These are phyloP conservation scores for Geosmithia flava DNA, from an alignment of 2,329 filamentous ascomycete genomes.

Conservation along the genomic window DNA sequence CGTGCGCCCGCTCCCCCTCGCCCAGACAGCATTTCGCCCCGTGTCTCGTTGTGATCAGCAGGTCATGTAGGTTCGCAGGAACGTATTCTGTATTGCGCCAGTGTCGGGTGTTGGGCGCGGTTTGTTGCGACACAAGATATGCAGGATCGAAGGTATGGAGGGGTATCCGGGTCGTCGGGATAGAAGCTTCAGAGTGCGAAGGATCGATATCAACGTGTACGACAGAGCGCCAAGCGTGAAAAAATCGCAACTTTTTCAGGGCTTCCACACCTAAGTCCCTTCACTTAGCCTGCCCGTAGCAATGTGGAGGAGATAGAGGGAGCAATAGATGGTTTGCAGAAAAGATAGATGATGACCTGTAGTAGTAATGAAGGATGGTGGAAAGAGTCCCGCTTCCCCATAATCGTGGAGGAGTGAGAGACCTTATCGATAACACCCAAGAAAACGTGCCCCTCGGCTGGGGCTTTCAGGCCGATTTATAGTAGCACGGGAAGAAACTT, in stretches of 20 bases:
- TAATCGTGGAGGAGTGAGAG: neutral
- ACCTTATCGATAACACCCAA: neutral
- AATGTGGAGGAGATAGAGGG: too few relatives aligned
- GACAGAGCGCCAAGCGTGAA: too few relatives aligned
- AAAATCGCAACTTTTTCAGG: too few relatives aligned
- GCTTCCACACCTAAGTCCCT: neutral
- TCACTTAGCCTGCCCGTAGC: too few relatives aligned
- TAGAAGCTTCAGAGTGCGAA: too few relatives aligned
- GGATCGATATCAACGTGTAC: too few relatives aligned
- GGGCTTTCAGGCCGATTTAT: neutral
- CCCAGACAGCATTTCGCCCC: constrained; percentile 31
- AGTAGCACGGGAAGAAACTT: too few relatives aligned
- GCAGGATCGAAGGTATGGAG: neutral
- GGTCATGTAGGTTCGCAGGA: neutral
- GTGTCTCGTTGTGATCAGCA: neutral
- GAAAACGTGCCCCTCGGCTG: neutral
- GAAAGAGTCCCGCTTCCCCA: neutral
- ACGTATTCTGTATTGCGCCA: neutral
- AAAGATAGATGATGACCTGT: neutral
- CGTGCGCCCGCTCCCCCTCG: constrained; percentile 28
- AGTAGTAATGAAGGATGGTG: neutral
- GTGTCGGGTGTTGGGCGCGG: neutral
- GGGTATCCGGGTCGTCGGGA: neutral
- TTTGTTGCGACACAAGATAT: neutral
- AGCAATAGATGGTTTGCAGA: neutral